Base-by-base conservation (phyloP, 345 rosid genomes). In the Arabidopsis arenosa region DNA sequence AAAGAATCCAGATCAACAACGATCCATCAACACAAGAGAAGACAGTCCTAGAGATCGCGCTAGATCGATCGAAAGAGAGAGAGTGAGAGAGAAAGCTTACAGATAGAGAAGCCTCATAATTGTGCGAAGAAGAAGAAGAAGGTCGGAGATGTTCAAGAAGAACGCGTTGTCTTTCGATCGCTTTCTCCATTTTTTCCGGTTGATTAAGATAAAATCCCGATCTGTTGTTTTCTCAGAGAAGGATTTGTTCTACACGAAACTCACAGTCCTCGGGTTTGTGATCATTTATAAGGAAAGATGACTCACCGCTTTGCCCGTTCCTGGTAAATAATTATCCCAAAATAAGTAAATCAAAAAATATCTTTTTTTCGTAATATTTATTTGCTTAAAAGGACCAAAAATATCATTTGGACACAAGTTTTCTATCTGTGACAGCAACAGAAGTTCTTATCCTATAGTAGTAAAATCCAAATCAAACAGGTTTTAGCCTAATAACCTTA, bases 61-160 rank as follows among this genome's bases (percentile, higher is more conserved):
- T 7, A 69, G 33, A 74, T 35, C 53, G 35, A 54, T 14, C 41
- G n/a, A 48, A 9, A 21, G 3, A 9, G 18, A 21, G 30, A 1
- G 30, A 2, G 30, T 1, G 30, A 3, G 30, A 28, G 23, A 48
- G 30, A 45, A 43, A 58, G 80, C 93, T 84, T 82, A 95, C 98
- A 21, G 94, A 85, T 63, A 95, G 85, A 63, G 87, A 74, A 39
- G 90, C 76, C 26, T 87, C 92, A 8, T 79, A 73, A 65, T 54
- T 79, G 72, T 85, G 88, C 0, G 64, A 44, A 37, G 79, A 82
- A 28, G 86, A 80, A 33, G 86, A 77, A 45, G 86, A 77, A 84
- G 99, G 93, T 2, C 86, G 90, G 76, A 92, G 93, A 79, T 95
- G 99, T 54, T 89, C 86, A 9, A 96, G 97, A 81, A 93, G 87